These are phyloP conservation scores for Hanseniaspora meyeri DNA, from an alignment of 805 yeast species.

Conservation along the genomic window DNA sequence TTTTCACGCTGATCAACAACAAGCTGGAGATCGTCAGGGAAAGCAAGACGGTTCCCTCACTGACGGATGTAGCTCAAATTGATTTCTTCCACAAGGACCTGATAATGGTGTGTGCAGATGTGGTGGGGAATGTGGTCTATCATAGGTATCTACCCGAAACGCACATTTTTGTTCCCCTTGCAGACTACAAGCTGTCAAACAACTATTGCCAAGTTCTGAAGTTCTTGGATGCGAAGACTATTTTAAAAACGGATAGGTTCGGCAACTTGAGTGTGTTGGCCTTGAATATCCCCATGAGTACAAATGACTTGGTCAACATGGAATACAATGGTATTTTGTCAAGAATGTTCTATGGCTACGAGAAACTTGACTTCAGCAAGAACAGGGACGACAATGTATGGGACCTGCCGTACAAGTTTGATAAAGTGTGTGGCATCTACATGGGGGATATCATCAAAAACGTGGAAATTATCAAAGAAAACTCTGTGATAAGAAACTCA, in stretches of 20 bases:
- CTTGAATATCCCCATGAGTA: background rate
- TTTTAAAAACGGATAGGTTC: conserved; percentile 9
- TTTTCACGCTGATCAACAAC: background rate
- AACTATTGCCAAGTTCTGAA: background rate
- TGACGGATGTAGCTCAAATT: background rate
- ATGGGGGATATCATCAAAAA: conserved; percentile 8
- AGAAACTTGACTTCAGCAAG: background rate
- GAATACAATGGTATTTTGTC: background rate
- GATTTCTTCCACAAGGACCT: background rate
- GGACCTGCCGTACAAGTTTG: conserved; percentile 10
- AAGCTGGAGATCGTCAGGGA: background rate
- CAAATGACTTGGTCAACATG: background rate
- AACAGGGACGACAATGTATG: conserved; percentile 13
- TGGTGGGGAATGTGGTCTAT: background rate
- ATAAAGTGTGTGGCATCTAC: conserved; percentile 1
- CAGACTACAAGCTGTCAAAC: conserved; percentile 1
- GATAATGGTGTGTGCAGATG: background rate
- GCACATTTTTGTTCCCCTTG: conserved; percentile 1
- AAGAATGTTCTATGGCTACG: background rate
- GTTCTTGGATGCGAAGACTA: conserved; percentile 7
- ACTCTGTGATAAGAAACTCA: conserved; percentile 1
- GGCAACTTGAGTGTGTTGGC: background rate
- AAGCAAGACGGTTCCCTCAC: background rate
- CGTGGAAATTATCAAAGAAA: background rate
- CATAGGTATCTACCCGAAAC: background rate